A percentile compares a stretch with the other conserved stretches of the same genome.
Evolutionary conservation across 192 early-diverging fungal species (phyloP).

Genomic region (Kappamyces sp.): DNA sequence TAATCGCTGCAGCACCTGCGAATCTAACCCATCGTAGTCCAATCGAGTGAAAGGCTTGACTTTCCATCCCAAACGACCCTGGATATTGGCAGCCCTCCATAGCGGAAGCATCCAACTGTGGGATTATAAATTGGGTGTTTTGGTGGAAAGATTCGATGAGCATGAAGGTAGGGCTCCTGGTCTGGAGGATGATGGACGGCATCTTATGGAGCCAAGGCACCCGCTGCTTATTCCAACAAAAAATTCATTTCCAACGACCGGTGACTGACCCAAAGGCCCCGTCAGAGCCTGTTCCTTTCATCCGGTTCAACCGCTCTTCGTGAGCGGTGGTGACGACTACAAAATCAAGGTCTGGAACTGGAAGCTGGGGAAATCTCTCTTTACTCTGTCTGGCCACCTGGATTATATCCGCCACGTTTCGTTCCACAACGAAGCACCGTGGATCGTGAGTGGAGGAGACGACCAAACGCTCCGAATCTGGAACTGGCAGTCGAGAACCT

Average conservation of each 20-base stretch:
- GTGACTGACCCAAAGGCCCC: constrained; percentile 58
- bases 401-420: constrained; percentile 96
- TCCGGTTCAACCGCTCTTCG: constrained; percentile 92
- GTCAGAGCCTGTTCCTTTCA: constrained; percentile 97
- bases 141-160: constrained; percentile 97
- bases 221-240: not conserved
- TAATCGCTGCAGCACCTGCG: constrained; percentile 18
- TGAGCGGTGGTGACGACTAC: constrained; percentile 98
- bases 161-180: constrained; percentile 75
- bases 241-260: not conserved
- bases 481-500: constrained; percentile 99
- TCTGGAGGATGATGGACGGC: not conserved
- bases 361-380: constrained; percentile 92
- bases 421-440: constrained; percentile 97
- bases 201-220: not conserved
- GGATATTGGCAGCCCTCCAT: constrained; percentile 95
- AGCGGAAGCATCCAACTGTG: constrained; percentile 97
- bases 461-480: constrained; percentile 99
- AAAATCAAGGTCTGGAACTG: constrained; percentile 99
- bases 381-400: constrained; percentile 94
- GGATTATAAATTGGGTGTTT: constrained; percentile 99
- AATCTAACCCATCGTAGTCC: constrained; percentile 25
- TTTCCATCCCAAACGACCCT: constrained; percentile 96
- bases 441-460: constrained; percentile 95
- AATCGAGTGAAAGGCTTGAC: constrained; percentile 94